Percentiles rank a stretch among this genome's conserved stretches.
Evolutionary conservation across 495 filamentous ascomycete species (phyloP).

Genomic region (Podospora sp.): DNA sequence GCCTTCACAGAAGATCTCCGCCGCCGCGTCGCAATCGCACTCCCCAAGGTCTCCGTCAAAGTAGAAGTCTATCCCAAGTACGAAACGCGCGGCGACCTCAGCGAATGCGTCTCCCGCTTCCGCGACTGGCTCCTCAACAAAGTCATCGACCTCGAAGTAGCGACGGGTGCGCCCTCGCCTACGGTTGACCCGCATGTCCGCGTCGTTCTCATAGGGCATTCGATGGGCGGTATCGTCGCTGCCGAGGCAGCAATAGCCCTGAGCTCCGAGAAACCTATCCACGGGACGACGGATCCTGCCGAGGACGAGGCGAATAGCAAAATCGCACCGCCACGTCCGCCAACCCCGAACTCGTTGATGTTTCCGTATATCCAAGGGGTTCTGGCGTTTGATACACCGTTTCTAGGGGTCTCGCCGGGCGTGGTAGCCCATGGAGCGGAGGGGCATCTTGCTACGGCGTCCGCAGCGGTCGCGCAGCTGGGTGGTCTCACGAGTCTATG

Average conservation of each 20-base stretch:
- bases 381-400: constrained; percentile 94
- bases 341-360: constrained; percentile 52
- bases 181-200: constrained; percentile 87
- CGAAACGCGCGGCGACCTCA: constrained; percentile 86
- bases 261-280: constrained; percentile 67
- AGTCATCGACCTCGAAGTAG: constrained; percentile 93
- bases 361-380: constrained; percentile 80
- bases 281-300: constrained; percentile 29
- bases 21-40: constrained; percentile 64
- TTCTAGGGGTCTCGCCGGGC: constrained; percentile 83
- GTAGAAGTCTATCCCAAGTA: constrained; percentile 84
- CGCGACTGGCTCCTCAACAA: constrained; percentile 90
- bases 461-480: constrained; percentile 68
- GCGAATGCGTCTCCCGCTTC: constrained; percentile 76
- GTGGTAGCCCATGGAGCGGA: constrained; percentile 90
- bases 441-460: constrained; percentile 75
- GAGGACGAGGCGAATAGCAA: constrained; percentile 35
- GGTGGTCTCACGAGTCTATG: constrained; percentile 62
- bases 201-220: constrained; percentile 84
- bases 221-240: constrained; percentile 96
- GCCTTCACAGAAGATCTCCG: constrained; percentile 75
- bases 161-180: constrained; percentile 76
- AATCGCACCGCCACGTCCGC: constrained; percentile 32
- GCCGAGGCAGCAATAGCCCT: constrained; percentile 79
- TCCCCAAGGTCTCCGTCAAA: constrained; percentile 73